Evolutionary conservation across 164 flowering plant genomes (phyloP).

Genomic region (Macadamia integrifolia): DNA sequence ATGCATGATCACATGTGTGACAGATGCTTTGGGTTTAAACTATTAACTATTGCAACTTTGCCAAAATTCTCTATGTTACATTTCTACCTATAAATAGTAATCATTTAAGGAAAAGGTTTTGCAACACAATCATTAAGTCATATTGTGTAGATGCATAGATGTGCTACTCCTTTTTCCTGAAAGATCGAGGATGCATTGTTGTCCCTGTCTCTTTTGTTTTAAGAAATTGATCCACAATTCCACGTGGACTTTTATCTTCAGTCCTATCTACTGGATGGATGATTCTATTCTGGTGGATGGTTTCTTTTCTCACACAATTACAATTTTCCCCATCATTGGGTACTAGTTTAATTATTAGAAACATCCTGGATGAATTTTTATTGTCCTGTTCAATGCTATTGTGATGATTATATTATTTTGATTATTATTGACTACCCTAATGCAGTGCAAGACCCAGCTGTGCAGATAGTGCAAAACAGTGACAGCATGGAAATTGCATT

Average conservation of each 20-base stretch:
- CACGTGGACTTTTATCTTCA: neutral
- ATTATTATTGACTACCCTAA: neutral
- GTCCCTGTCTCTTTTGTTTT: too few species aligned
- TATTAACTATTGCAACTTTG: neutral
- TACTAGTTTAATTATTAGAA: neutral
- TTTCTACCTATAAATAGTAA: too few species aligned
- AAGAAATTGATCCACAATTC: neutral
- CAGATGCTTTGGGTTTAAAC: neutral
- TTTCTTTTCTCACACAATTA: neutral
- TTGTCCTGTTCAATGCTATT: neutral
- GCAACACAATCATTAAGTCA: too few species aligned
- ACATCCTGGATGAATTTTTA: neutral
- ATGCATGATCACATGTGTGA: neutral
- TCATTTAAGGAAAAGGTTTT: too few species aligned
- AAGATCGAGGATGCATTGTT: too few species aligned
- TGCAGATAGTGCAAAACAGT: conserved; percentile 6
- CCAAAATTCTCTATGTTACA: neutral
- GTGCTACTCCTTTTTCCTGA: too few species aligned
- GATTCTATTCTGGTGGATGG: neutral
- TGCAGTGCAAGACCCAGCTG: conserved; percentile 14
- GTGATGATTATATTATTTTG: neutral
- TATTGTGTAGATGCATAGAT: too few species aligned
- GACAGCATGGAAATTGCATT: conserved; percentile 9
- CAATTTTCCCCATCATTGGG: neutral
- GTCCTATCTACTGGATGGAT: neutral